A percentile compares a stretch with the other conserved stretches of the same genome.
These are phyloP conservation scores for Avena atlantica DNA, from an alignment of 176 grass and related monocot genomes.

Conservation along the genomic window DNA sequence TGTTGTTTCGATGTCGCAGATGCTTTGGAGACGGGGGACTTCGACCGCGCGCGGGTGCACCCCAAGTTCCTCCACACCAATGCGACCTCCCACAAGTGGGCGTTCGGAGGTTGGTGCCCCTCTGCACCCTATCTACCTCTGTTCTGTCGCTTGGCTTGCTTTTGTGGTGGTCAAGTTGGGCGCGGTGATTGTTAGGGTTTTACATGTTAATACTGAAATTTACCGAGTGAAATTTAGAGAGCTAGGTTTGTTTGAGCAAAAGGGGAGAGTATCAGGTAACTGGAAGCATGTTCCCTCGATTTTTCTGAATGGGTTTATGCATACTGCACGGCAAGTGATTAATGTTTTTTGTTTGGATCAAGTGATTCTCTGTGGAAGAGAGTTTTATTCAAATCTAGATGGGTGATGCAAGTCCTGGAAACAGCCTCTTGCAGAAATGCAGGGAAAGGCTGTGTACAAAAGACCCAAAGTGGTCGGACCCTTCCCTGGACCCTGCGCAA, in stretches of 20 bases:
- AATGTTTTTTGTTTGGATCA: conserved; percentile 1
- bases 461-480: no score
- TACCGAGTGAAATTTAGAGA: neutral
- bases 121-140: neutral
- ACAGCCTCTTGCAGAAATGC: no score
- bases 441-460: no score
- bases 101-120: conserved; percentile 77
- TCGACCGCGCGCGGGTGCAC: conserved; percentile 86
- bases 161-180: conserved; percentile 4
- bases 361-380: neutral
- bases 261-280: neutral
- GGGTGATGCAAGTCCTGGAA: no score
- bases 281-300: neutral
- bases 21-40: conserved; percentile 62
- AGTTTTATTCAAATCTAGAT: neutral
- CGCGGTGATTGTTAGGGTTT: neutral
- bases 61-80: conserved; percentile 98
- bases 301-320: neutral
- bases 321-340: neutral
- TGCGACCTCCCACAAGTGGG: conserved; percentile 95
- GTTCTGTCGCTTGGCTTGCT: neutral
- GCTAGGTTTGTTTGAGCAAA: conserved; percentile 13
- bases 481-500: no score
- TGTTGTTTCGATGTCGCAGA: conserved; percentile 40
- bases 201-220: neutral